A percentile compares a stretch with the other conserved stretches of the same genome.
Evolutionary conservation across 441 rosid genomes (phyloP).

Genomic region (Cnidoscolus chayamansa): DNA sequence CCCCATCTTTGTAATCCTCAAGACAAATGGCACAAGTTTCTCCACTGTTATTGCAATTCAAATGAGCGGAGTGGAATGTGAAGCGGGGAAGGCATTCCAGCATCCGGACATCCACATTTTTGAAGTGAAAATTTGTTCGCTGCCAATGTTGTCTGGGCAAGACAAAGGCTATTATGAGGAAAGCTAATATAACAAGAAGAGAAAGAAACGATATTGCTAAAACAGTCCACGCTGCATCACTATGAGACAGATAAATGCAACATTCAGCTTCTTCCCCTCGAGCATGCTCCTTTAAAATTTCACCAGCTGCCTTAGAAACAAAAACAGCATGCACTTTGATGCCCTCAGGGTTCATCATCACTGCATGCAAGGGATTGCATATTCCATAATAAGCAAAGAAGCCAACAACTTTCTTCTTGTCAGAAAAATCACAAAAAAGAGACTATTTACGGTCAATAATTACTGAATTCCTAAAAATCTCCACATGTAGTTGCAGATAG

Average conservation of each 20-base stretch:
- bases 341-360: slow-evolving; percentile 55
- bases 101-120: slow-evolving; percentile 39
- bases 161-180: slow-evolving; percentile 44
- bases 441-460: neutral
- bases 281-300: slow-evolving; percentile 45
- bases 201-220: slow-evolving; percentile 57
- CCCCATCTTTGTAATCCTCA: slow-evolving; percentile 69
- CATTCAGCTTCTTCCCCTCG: slow-evolving; percentile 47
- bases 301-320: slow-evolving; percentile 55
- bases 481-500: neutral
- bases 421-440: neutral
- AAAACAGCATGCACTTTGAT: slow-evolving; percentile 54
- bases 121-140: slow-evolving; percentile 22
- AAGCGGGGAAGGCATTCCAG: slow-evolving; percentile 53
- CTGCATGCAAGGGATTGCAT: slow-evolving; percentile 32
- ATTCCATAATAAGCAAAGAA: slow-evolving; percentile 6
- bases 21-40: slow-evolving; percentile 80
- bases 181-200: slow-evolving; percentile 41
- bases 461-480: neutral
- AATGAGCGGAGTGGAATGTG: slow-evolving; percentile 36
- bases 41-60: slow-evolving; percentile 29
- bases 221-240: slow-evolving; percentile 54
- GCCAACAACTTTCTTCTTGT: neutral
- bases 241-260: slow-evolving; percentile 45
- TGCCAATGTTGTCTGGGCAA: slow-evolving; percentile 48